These are phyloP conservation scores for Theileria sp. DNA, from an alignment of 169 alveolate species.

Conservation along the genomic window DNA sequence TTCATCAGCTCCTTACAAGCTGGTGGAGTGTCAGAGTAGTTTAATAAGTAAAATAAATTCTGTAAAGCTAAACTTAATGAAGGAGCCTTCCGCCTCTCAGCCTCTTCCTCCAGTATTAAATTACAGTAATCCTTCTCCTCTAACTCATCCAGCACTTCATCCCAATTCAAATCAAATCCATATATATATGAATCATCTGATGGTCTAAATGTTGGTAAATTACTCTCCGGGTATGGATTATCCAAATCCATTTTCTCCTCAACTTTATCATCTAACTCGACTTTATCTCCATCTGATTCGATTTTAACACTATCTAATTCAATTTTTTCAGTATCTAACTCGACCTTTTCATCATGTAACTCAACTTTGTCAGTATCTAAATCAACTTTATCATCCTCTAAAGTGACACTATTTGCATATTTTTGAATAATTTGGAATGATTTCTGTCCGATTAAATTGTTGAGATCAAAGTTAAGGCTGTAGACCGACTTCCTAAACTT, in stretches of 20 bases:
- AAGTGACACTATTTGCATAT: conserved; percentile 10
- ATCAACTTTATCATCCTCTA: neutral
- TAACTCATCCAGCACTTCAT: conserved; percentile 32
- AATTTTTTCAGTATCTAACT: neutral
- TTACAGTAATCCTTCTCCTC: conserved; percentile 74
- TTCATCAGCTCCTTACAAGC: conserved; percentile 86
- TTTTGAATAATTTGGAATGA: conserved; percentile 50
- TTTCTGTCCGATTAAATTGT: conserved; percentile 63
- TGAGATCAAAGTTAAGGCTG: conserved; percentile 71
- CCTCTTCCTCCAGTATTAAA: conserved; percentile 77
- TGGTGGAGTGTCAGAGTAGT: conserved; percentile 86
- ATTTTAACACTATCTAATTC: conserved; percentile 27
- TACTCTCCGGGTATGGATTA: conserved; percentile 10
- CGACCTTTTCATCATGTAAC: neutral
- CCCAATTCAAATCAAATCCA: conserved; percentile 19
- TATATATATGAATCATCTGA: neutral
- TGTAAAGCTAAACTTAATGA: conserved; percentile 85
- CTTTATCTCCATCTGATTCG: conserved; percentile 20
- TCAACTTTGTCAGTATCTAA: neutral
- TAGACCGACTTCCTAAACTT: conserved; percentile 92
- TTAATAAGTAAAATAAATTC: conserved; percentile 89
- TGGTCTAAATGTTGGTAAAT: neutral
- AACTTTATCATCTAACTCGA: conserved; percentile 9
- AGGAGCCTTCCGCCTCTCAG: conserved; percentile 78
- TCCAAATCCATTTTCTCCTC: conserved; percentile 18